Percentiles rank a stretch among this genome's conserved stretches.
Conservation (phyloP, 768 basidiomycete genomes). For the Brasilioporus rufonigricans region DNA sequence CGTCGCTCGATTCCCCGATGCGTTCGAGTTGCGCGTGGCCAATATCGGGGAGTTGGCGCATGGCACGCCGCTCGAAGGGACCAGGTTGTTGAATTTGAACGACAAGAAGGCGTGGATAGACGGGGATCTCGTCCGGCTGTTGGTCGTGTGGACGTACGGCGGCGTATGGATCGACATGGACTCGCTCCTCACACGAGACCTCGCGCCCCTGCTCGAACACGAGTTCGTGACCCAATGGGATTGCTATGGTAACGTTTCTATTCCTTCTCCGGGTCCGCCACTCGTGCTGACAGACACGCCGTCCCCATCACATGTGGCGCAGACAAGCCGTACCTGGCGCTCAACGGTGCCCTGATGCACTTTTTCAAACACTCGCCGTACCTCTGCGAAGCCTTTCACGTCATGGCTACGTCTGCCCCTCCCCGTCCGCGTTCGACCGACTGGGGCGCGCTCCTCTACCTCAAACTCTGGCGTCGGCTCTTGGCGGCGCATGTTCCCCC, state of each 20-base stretch:
- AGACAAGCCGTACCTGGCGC: constrained; percentile 74
- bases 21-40: constrained; percentile 69
- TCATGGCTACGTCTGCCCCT: constrained; percentile 73
- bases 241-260: constrained; percentile 75
- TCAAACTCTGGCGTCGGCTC: constrained; percentile 86
- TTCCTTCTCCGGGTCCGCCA: not conserved
- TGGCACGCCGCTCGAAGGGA: constrained; percentile 77
- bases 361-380: constrained; percentile 91
- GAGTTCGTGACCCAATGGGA: constrained; percentile 99
- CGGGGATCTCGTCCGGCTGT: constrained; percentile 85
- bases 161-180: constrained; percentile 99
- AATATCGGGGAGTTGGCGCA: constrained; percentile 64
- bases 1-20: constrained; percentile 58
- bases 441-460: constrained; percentile 92
- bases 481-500: constrained; percentile 70
- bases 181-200: constrained; percentile 82
- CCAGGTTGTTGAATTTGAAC: constrained; percentile 51
- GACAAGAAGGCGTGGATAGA: constrained; percentile 93
- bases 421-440: constrained; percentile 82
- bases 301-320: not conserved
- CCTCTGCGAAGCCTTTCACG: constrained; percentile 93
- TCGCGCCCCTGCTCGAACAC: constrained; percentile 83
- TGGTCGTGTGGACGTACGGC: constrained; percentile 87
- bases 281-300: not conserved
- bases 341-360: constrained; percentile 95